Percentiles rank a stretch among this genome's conserved stretches.
phyloP scores from a whole-genome alignment of 1,284 basidiomycete species.

The Moniliella sp. region DNA sequence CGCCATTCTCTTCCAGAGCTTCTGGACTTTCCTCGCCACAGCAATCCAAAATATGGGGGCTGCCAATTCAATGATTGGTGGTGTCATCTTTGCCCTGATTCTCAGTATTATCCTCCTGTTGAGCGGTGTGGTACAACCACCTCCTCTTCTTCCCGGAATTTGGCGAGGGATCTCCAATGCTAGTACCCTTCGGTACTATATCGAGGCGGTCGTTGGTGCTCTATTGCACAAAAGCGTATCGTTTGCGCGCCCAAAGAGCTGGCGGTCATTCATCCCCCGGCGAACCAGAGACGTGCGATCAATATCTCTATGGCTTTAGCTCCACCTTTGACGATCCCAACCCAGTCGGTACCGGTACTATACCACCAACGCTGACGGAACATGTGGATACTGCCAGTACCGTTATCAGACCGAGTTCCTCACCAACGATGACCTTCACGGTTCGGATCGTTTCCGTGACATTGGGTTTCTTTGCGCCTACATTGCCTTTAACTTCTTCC shows the following conservation, averaged over 20 bases:
- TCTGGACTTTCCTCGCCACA: conserved; percentile 45
- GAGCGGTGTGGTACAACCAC: conserved; percentile 14
- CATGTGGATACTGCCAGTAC: conserved; percentile 36
- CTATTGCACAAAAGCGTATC: conserved; percentile 31
- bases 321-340: conserved; percentile 6
- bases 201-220: conserved; percentile 35
- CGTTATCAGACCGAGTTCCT: conserved; percentile 44
- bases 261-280: conserved; percentile 31
- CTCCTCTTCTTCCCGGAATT: conserved; percentile 15
- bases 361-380: conserved; percentile 18
- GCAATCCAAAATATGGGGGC: no score
- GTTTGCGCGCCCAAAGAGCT: conserved; percentile 36
- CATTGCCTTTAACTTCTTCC: conserved; percentile 42
- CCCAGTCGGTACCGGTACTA: conserved; percentile 12
- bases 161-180: conserved; percentile 37
- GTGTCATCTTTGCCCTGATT: conserved; percentile 45
- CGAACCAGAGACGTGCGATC: conserved; percentile 35
- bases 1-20: conserved; percentile 17
- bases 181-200: conserved; percentile 50
- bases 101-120: conserved; percentile 40
- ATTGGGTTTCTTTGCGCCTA: conserved; percentile 43
- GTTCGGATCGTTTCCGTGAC: conserved; percentile 11
- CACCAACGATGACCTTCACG: conserved; percentile 12
- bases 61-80: conserved; percentile 47
- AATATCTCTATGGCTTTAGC: conserved; percentile 35